Conservation (phyloP, 2,329 filamentous ascomycete genomes). For the Colletotrichum destructivum region DNA sequence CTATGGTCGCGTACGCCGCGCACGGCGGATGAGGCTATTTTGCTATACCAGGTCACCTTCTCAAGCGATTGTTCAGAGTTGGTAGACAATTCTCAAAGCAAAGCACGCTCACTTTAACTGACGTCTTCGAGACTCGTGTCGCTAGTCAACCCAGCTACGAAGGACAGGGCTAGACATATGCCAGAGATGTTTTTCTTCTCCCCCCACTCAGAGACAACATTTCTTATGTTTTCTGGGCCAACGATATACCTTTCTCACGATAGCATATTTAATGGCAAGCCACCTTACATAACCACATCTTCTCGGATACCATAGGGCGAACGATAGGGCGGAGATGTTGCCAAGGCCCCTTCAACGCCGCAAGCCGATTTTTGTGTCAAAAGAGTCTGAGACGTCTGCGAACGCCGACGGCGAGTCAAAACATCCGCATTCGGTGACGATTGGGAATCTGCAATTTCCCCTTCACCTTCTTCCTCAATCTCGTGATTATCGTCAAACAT, state of each 20-base stretch:
- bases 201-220: too few species aligned
- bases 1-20: neutral
- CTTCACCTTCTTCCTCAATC: too few species aligned
- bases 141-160: too few species aligned
- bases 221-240: too few species aligned
- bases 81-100: too few species aligned
- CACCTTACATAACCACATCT: neutral
- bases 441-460: slow-evolving; percentile 1
- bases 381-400: neutral
- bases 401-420: neutral
- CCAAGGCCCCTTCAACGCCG: neutral
- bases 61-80: too few species aligned
- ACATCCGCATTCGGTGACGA: slow-evolving; percentile 10
- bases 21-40: neutral
- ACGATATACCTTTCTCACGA: neutral
- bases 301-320: neutral
- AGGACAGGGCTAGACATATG: neutral
- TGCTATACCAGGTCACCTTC: too few species aligned
- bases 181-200: neutral
- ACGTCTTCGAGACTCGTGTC: too few species aligned
- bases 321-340: neutral
- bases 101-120: too few species aligned
- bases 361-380: neutral
- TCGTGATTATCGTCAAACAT: neutral
- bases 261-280: neutral